Conservation (phyloP, 345 rosid species). For the Salix koriyanagi region DNA sequence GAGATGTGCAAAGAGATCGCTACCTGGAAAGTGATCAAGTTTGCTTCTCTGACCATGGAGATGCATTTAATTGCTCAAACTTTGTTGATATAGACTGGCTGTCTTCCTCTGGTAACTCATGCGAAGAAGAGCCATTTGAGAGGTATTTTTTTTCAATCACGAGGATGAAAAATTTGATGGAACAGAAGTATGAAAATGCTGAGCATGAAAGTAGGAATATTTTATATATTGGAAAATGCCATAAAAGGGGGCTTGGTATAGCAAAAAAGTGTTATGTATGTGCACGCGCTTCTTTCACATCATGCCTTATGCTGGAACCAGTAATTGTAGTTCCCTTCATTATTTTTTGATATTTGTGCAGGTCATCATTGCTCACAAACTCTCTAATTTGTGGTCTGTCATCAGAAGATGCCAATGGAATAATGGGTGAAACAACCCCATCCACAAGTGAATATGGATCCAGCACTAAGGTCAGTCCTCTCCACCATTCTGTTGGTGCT, state of each 20-base stretch:
- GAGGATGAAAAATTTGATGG: background rate
- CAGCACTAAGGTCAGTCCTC: constrained; percentile 59
- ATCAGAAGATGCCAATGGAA: constrained; percentile 71
- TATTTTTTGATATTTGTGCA: constrained; percentile 26
- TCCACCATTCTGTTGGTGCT: background rate
- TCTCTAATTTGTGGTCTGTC: constrained; percentile 58
- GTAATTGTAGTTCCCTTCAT: background rate
- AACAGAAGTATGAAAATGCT: background rate
- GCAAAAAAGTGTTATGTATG: background rate
- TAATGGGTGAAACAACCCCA: constrained; percentile 49
- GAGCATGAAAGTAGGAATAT: background rate
- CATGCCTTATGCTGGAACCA: background rate
- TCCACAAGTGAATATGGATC: constrained; percentile 63
- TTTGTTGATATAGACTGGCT: constrained; percentile 92
- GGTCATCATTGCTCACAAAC: constrained; percentile 54
- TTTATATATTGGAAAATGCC: background rate
- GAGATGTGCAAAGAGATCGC: constrained; percentile 52
- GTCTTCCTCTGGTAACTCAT: constrained; percentile 86
- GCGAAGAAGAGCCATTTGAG: constrained; percentile 75
- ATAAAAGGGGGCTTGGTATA: background rate
- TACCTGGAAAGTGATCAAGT: constrained; percentile 46
- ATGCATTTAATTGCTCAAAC: constrained; percentile 66
- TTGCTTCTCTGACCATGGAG: constrained; percentile 63
- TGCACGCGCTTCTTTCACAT: background rate
- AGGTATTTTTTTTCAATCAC: constrained; percentile 47